Evolutionary conservation across 208 protist species (phyloP).

Genomic region (Leishmania braziliensis): DNA sequence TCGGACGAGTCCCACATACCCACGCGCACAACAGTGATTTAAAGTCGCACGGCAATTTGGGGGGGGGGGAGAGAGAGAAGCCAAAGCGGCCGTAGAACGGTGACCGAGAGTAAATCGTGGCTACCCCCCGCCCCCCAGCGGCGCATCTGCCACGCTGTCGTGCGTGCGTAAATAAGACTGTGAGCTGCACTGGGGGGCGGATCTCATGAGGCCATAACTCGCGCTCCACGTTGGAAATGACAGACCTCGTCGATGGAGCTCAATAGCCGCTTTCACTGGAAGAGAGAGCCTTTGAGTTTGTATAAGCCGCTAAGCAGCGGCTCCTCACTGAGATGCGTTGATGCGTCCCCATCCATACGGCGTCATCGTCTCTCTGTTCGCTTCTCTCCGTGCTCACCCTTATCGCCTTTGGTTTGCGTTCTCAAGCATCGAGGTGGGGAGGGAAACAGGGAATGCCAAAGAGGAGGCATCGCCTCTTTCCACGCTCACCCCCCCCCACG

Average conservation of each 20-base stretch:
- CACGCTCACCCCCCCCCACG: too few species aligned
- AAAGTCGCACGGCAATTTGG: background rate
- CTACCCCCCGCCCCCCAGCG: too few species aligned
- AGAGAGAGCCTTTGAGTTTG: background rate
- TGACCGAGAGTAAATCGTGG: background rate
- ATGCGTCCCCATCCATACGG: background rate
- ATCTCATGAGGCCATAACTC: too few species aligned
- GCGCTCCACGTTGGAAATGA: background rate
- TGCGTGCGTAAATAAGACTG: background rate
- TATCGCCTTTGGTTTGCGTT: background rate
- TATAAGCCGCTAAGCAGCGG: background rate
- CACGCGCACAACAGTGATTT: background rate
- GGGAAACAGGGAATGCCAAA: background rate
- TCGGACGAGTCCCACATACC: background rate
- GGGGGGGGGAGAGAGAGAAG: background rate
- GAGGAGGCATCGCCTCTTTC: background rate
- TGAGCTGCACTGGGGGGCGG: background rate
- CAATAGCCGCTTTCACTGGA: background rate
- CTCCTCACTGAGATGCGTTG: background rate
- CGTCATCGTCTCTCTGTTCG: background rate
- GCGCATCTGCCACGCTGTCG: background rate
- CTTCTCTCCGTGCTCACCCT: background rate
- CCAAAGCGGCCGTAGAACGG: background rate
- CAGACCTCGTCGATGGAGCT: background rate
- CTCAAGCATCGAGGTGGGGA: background rate